Evolutionary conservation across 148 eudicot species (phyloP), one percentile per base, ranked within the genome.

Genomic region (Limonium bicolor): DNA sequence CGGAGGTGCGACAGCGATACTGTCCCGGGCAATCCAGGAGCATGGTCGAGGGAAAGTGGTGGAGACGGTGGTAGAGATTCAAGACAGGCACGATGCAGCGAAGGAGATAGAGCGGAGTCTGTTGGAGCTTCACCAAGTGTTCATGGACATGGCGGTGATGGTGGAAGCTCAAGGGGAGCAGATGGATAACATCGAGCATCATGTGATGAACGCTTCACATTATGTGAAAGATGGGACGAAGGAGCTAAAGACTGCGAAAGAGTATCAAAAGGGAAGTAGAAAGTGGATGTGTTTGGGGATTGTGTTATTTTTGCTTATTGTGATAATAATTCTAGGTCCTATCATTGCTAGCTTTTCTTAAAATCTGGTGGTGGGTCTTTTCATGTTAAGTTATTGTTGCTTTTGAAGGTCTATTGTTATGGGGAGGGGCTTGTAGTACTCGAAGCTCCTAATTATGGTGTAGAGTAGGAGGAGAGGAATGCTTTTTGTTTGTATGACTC

Each of bases 141-240:
- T 86, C 63, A 26, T 86, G 5, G 94, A 86, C 75, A 86, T 86
- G 96, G 78, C 96, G 2, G 96, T 86, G 55, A 82, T 86, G 94
- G 96, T 86, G 26, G 94, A 86, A 67, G 70, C 85, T 0, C 96
- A 82, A 17, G 96, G 94, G 4, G 96, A 86, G 58, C 76, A 86
- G 34, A 74, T 86, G 80, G 96, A 86, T 28, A 72, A 86, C 51
- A 86, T 86, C 21, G 80, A 86, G 48, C 94, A 86, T 53, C 96
- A 86, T 58, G 96, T 87, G 10, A 55, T 83, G 29, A 87, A 80
- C 35, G 88, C 90, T 0, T 68, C 70, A 0, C 63, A 77, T 13
- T 87, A 87, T 48, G 83, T 87, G 0, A 48, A 47, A 35, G 86
- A 70, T 40, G 96, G 96, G 3, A 33, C 62, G 0, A 74, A 69